These are phyloP conservation scores for Astrothelium macrocarpum DNA, from an alignment of 495 filamentous ascomycete genomes.

Conservation along the genomic window DNA sequence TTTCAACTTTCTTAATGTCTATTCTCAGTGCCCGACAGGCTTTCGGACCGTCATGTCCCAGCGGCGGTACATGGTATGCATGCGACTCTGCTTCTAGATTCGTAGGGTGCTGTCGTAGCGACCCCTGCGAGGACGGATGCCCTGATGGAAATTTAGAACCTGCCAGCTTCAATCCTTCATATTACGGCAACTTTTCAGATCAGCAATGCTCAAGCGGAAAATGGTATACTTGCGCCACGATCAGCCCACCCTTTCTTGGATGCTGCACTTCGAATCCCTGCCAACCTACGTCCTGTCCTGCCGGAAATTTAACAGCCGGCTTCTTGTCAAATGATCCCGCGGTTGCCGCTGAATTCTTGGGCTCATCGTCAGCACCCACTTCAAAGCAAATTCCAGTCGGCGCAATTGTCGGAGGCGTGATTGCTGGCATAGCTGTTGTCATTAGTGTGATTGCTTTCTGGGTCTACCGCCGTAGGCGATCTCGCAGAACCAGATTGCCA, in stretches of 20 bases:
- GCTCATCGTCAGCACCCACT: not conserved
- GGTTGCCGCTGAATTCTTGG: not conserved
- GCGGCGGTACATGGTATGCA: not conserved
- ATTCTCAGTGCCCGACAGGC: not conserved
- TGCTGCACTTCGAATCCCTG: not conserved
- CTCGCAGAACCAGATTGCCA: too few relatives aligned
- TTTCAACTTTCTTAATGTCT: not conserved
- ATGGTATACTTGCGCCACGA: not conserved
- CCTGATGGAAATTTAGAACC: not conserved
- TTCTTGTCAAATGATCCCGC: not conserved
- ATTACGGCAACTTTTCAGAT: not conserved
- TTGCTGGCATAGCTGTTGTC: not conserved
- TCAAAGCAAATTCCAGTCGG: not conserved
- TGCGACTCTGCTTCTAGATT: not conserved
- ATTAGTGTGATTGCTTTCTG: not conserved
- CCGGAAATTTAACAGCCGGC: not conserved
- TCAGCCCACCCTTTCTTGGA: not conserved
- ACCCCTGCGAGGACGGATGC: not conserved
- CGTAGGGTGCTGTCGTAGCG: not conserved
- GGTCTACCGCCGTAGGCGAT: not conserved
- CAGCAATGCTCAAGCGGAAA: not conserved
- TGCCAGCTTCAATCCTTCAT: slow-evolving; percentile 1
- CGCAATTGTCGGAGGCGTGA: not conserved
- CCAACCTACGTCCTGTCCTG: not conserved
- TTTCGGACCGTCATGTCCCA: not conserved